Evolutionary conservation across 2,329 filamentous ascomycete species (phyloP).

Genomic region (Pseudonectria buxi): DNA sequence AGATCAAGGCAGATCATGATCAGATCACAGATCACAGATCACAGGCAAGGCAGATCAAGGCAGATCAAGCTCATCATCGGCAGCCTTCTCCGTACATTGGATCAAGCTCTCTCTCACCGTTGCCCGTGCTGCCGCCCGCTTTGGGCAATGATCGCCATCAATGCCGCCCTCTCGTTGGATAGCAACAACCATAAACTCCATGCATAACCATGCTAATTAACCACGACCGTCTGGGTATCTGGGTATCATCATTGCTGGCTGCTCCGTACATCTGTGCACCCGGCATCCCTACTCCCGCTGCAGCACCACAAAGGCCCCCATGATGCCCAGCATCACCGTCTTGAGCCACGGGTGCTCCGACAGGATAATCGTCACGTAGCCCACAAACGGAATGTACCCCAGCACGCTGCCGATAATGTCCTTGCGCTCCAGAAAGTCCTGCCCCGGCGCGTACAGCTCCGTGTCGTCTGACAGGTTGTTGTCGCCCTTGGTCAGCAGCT

Average conservation of each 20-base stretch:
- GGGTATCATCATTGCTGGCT: not conserved
- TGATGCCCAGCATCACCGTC: slow-evolving; percentile 86
- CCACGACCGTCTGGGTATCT: not conserved
- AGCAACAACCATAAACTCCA: not conserved
- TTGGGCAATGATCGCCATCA: no score
- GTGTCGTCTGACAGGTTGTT: slow-evolving; percentile 94
- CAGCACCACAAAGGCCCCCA: slow-evolving; percentile 88
- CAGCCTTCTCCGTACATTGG: no score
- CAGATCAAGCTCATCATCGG: no score
- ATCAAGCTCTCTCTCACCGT: no score
- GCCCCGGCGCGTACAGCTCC: slow-evolving; percentile 73
- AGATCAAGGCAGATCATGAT: no score
- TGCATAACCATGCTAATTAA: not conserved
- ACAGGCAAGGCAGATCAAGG: no score
- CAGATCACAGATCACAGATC: no score
- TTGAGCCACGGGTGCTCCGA: slow-evolving; percentile 97
- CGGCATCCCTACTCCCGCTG: slow-evolving; percentile 79
- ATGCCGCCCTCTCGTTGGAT: no score
- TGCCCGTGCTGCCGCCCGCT: no score
- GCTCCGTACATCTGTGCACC: no score
- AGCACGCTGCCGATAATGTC: slow-evolving; percentile 93
- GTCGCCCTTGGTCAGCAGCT: slow-evolving; percentile 92
- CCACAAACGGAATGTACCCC: slow-evolving; percentile 88
- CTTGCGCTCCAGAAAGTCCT: slow-evolving; percentile 78
- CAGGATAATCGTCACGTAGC: slow-evolving; percentile 92